phyloP scores from a whole-genome alignment of 805 yeast genomes.

The Yarrowia sp. region DNA sequence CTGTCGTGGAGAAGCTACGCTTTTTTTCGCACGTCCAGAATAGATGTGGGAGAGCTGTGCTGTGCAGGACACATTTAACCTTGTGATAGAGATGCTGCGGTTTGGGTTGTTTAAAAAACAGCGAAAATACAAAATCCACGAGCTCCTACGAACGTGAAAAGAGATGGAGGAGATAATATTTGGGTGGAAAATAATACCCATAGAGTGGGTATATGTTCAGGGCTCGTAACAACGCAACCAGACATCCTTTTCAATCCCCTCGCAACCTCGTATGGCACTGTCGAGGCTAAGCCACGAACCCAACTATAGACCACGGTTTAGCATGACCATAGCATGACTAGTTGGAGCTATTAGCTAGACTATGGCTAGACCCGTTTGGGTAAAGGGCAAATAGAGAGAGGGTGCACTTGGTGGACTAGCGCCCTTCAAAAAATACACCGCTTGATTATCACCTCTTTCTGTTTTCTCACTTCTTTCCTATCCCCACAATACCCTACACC shows the following conservation, averaged over 20 bases:
- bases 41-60: conserved; percentile 13
- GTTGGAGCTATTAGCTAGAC: neutral
- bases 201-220: too few species aligned
- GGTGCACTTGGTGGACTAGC: too few species aligned
- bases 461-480: neutral
- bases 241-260: too few species aligned
- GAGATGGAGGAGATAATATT: too few species aligned
- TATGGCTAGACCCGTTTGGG: conserved; percentile 5
- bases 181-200: too few species aligned
- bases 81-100: conserved; percentile 36
- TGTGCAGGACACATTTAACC: conserved; percentile 26
- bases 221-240: too few species aligned
- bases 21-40: neutral
- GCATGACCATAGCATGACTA: conserved; percentile 21
- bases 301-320: conserved; percentile 9
- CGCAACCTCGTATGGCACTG: neutral
- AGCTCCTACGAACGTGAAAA: neutral
- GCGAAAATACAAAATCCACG: neutral
- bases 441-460: neutral
- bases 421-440: too few species aligned
- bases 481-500: conserved; percentile 4
- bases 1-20: neutral
- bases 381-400: neutral
- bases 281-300: conserved; percentile 28
- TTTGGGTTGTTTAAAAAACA: conserved; percentile 14